Base-by-base conservation (phyloP, 2,329 filamentous ascomycete species). In the Cytospora piceae region DNA sequence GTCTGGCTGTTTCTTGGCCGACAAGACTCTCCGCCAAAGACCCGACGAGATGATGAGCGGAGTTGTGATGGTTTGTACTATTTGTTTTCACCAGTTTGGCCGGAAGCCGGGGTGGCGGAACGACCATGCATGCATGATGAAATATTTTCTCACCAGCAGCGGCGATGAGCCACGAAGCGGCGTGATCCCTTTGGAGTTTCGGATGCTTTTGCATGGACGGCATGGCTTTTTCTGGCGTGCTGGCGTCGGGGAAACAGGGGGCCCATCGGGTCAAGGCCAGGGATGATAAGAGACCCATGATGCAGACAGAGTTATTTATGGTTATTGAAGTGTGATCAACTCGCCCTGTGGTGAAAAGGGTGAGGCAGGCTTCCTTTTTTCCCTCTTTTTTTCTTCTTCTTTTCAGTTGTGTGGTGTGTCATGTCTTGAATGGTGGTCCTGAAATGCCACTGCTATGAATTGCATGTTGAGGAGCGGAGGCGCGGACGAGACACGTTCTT, bases 101-200 rank as follows among this genome's bases (percentile, higher is more conserved):
- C n/a, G 39, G 37, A 51, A 51, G 53, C 52, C 53, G 14, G 27
- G 27, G 37, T 27, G 29, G 37, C 42, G 39, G 29, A 22, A 39
- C n/a, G 53, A 37, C 20, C 24, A 58, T 55, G 58, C 34, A 49
- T 51, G 46, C n/a, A 58, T 46, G 20, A 61, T 46, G 20, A 29
- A 17, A 4, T 32, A 9, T 51, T 24, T 56, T 46, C 53, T 32
- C 39, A 32, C 61, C 34, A 42, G 29, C 56, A 49, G 27, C 31
- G 53, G 61, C 59, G 32, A 68, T 60, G 66, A 68, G 39, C 63
- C 55, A 68, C 42, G 66, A 66, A 56, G 57, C 24, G 57, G 66
- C 62, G 62, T 61, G 62, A 34, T 37, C 51, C 60, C 37, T 27
- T 29, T 56, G 63, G 63, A 55, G 61, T 57, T 58, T 52, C 46